These are phyloP conservation scores for Fraxinus latifolia DNA, from an alignment of 305 asterid species.

Conservation along the genomic window DNA sequence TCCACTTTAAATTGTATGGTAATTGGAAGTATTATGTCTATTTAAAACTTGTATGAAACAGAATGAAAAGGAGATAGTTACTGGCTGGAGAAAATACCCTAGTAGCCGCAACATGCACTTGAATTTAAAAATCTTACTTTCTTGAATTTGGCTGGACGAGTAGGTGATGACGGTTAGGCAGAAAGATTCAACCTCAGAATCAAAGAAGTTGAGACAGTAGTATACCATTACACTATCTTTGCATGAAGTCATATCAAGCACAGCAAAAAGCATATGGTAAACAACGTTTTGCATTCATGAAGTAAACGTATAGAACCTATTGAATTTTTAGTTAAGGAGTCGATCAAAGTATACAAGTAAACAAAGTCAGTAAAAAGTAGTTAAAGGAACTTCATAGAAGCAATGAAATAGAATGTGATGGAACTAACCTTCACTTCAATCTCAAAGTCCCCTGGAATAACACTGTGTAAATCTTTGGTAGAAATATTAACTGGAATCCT, in stretches of 20 bases:
- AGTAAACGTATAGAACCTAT: neutral
- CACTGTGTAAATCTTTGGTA: constrained; percentile 51
- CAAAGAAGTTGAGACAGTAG: neutral
- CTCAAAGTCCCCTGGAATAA: constrained; percentile 70
- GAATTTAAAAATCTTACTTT: neutral
- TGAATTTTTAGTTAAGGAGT: neutral
- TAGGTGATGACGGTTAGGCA: neutral
- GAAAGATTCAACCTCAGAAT: neutral
- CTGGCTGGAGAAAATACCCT: neutral
- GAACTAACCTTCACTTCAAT: constrained; percentile 62
- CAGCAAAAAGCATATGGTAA: neutral
- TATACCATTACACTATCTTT: neutral
- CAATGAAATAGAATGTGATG: neutral
- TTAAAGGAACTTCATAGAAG: neutral
- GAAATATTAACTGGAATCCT: constrained; percentile 60
- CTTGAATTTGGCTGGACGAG: neutral
- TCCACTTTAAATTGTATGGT: neutral
- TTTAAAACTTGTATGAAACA: neutral
- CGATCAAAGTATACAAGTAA: neutral
- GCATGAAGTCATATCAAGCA: neutral
- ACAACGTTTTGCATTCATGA: neutral
- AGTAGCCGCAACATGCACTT: neutral
- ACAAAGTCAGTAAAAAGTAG: neutral
- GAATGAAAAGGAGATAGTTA: neutral
- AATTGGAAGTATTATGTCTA: neutral